Percentiles rank a stretch among this genome's conserved stretches.
phyloP scores from a whole-genome alignment of 371 early-diverging fungal species.

The Mortierella sp. region DNA sequence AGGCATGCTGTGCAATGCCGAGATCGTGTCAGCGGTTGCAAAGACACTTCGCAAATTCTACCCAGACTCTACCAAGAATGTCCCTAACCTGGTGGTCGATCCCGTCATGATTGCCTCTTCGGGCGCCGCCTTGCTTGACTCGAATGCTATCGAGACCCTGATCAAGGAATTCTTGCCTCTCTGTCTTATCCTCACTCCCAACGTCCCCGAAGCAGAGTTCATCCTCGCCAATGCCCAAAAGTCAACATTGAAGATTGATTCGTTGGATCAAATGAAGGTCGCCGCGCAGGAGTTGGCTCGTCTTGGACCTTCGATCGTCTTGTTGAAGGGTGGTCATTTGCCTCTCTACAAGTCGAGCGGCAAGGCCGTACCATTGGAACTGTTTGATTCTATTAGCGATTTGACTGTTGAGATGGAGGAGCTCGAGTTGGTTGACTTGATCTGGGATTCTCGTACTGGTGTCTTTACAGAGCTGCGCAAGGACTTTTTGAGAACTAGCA shows the following conservation, averaged over 20 bases:
- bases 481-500: slow-evolving; percentile 70
- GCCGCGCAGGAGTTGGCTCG: slow-evolving; percentile 66
- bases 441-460: slow-evolving; percentile 65
- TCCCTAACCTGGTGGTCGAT: slow-evolving; percentile 76
- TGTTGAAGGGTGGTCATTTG: slow-evolving; percentile 89
- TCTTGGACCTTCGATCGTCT: slow-evolving; percentile 68
- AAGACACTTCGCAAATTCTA: slow-evolving; percentile 60
- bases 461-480: slow-evolving; percentile 64
- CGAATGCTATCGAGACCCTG: slow-evolving; percentile 72
- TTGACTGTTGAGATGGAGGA: slow-evolving; percentile 41
- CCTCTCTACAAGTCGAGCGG: slow-evolving; percentile 60
- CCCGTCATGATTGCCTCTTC: slow-evolving; percentile 92
- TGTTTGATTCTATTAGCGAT: slow-evolving; percentile 34
- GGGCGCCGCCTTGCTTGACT: slow-evolving; percentile 73
- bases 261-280: slow-evolving; percentile 65
- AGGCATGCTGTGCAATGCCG: slow-evolving; percentile 81
- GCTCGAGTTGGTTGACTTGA: slow-evolving; percentile 70
- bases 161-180: slow-evolving; percentile 73
- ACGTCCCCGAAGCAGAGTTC: slow-evolving; percentile 84
- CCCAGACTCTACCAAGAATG: slow-evolving; percentile 25
- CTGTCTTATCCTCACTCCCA: slow-evolving; percentile 82
- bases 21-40: slow-evolving; percentile 72
- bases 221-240: slow-evolving; percentile 40
- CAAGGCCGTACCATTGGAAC: slow-evolving; percentile 33
- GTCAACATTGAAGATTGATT: slow-evolving; percentile 59